Base-by-base conservation (phyloP, 805 yeast genomes). In the Metschnikowia bowlesiae region DNA sequence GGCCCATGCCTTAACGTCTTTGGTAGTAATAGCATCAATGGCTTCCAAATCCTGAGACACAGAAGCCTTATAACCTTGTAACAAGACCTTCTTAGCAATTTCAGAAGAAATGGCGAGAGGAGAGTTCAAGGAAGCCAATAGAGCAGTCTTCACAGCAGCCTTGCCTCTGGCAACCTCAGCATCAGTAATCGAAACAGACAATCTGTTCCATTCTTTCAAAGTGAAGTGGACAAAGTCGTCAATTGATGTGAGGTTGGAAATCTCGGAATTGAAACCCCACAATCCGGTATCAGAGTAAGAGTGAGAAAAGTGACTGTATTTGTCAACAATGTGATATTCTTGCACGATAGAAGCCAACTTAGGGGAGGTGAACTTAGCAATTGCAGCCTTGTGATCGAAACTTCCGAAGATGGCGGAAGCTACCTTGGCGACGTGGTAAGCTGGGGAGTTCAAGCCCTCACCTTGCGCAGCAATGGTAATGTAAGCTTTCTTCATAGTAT, bases 191-290 rank as follows among this genome's bases (percentile, higher is more conserved):
- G 91, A 83, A 59, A 84, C 73, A 22, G 91, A 76, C 69, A 86
- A 79, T 79, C 94, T 83, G 79, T 86, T 87, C 94, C 95, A 87
- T 77, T 87, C 87, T 71, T 85, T 87, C 71, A 87, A 75, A 52
- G 89, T 77, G 74, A 87, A 87, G 71, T 87, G 96, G 55, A 83
- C 77, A 57, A 85, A 79, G 66, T 87, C 96, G 70, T 87, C 95
- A 59, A 87, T 73, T 61, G 74, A 72, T 38, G 57, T 68, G 57
- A 84, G 67, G 70, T 85, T 81, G 52, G 84, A 72, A 57, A 84
- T 77, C 65, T 79, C 82, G 54, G 88, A 76, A 68, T 79, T 74
- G 74, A 84, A 83, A 67, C 96, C 96, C 89, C 91, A 87, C 68
- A 87, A 79, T 66, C 94, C 94, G 51, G 85, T 75, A 70, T 86